phyloP scores from a whole-genome alignment of 108 stramenopile genomes.

The Stephanodiscus triporus region DNA sequence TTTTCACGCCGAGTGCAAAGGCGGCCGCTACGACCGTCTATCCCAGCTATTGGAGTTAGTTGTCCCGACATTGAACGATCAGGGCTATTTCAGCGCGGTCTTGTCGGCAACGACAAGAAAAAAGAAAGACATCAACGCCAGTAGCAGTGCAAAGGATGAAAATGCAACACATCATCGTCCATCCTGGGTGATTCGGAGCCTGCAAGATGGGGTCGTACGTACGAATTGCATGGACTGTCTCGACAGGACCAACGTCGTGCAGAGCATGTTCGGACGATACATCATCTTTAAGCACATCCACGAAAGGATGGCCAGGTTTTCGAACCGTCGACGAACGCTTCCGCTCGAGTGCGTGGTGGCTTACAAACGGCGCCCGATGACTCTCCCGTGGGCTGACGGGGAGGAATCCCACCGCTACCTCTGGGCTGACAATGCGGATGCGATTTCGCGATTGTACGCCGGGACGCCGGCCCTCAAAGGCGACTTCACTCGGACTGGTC shows the following conservation, averaged over 20 bases:
- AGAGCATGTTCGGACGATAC: slow-evolving; percentile 87
- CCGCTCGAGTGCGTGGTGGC: slow-evolving; percentile 39
- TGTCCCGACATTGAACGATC: slow-evolving; percentile 60
- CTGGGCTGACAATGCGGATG: slow-evolving; percentile 94
- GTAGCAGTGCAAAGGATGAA: neutral
- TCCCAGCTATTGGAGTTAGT: slow-evolving; percentile 71
- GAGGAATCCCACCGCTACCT: slow-evolving; percentile 79
- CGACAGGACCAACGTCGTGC: slow-evolving; percentile 98
- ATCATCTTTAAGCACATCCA: slow-evolving; percentile 66
- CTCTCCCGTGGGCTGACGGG: slow-evolving; percentile 67
- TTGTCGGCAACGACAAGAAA: neutral
- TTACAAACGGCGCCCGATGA: slow-evolving; percentile 48
- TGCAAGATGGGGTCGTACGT: slow-evolving; percentile 89
- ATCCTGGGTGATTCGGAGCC: slow-evolving; percentile 47
- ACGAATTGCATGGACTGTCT: slow-evolving; percentile 99
- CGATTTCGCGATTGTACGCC: slow-evolving; percentile 90
- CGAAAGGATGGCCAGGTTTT: slow-evolving; percentile 28
- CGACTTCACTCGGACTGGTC: slow-evolving; percentile 92
- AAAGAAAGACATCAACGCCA: neutral
- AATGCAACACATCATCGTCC: neutral
- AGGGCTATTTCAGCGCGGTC: slow-evolving; percentile 70
- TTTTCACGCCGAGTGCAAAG: slow-evolving; percentile 95
- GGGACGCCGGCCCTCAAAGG: slow-evolving; percentile 96
- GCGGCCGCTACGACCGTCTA: slow-evolving; percentile 88
- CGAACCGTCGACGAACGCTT: slow-evolving; percentile 27